Percentiles rank a stretch among this genome's conserved stretches.
These are phyloP conservation scores for Stellera chamaejasme DNA, from an alignment of 345 rosid genomes.

Conservation along the genomic window DNA sequence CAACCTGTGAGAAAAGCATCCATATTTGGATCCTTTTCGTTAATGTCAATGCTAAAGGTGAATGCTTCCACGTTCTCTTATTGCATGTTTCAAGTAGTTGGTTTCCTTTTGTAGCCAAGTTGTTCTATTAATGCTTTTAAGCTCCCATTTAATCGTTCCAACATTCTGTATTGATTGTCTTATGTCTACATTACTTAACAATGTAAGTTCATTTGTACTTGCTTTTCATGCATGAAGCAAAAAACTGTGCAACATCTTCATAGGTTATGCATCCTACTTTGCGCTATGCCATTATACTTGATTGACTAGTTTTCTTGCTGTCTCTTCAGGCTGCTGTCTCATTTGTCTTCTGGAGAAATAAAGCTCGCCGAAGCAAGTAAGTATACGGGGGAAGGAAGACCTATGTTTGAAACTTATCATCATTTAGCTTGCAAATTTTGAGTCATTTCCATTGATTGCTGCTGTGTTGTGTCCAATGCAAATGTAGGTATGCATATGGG, in stretches of 20 bases:
- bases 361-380: constrained; percentile 76
- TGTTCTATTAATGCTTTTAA: neutral
- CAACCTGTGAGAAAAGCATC: constrained; percentile 40
- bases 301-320: neutral
- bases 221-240: neutral
- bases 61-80: neutral
- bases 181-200: neutral
- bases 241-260: constrained; percentile 2
- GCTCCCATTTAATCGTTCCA: neutral
- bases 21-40: constrained; percentile 28
- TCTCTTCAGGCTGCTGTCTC: constrained; percentile 61
- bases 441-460: constrained; percentile 1
- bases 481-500: constrained; percentile 55
- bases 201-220: neutral
- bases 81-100: neutral
- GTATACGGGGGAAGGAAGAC: constrained; percentile 14
- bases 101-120: neutral
- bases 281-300: neutral
- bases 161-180: too few relatives aligned
- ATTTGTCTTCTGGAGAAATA: constrained; percentile 73
- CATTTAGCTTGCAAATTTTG: neutral
- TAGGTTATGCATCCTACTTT: constrained; percentile 1
- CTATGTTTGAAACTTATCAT: neutral
- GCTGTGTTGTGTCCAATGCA: neutral
- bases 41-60: constrained; percentile 68